A percentile compares a stretch with the other conserved stretches of the same genome.
phyloP scores from a whole-genome alignment of 2,329 filamentous ascomycete species.

The Aspergillus aculeatus region DNA sequence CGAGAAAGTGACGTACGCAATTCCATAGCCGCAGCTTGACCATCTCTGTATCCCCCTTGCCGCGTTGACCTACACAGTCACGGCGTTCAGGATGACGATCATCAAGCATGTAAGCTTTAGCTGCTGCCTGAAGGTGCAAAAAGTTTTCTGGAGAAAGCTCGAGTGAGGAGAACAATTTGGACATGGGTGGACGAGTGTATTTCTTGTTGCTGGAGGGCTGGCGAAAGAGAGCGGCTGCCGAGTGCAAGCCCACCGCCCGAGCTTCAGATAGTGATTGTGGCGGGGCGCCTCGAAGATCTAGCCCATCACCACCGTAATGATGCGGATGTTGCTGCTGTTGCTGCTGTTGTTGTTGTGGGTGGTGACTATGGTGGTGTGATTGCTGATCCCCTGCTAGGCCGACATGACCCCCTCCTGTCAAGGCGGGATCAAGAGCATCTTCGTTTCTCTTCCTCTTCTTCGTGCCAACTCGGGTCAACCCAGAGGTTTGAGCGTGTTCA shows the following conservation, averaged over 20 bases:
- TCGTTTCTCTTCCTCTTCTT: constrained; percentile 45
- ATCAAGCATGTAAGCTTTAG: constrained; percentile 59
- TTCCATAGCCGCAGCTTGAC: constrained; percentile 58
- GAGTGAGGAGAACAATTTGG: constrained; percentile 57
- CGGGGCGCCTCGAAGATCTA: constrained; percentile 39
- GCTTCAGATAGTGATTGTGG: constrained; percentile 44
- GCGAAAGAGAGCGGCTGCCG: constrained; percentile 55
- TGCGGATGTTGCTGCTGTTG: constrained; percentile 27
- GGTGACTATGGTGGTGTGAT: constrained; percentile 19
- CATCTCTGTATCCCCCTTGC: constrained; percentile 56
- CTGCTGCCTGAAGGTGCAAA: constrained; percentile 54
- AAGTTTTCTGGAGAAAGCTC: constrained; percentile 58
- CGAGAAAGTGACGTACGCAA: constrained; percentile 55
- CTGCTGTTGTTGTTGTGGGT: constrained; percentile 20
- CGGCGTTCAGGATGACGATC: constrained; percentile 54
- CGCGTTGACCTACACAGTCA: constrained; percentile 57
- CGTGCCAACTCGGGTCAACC: constrained; percentile 34
- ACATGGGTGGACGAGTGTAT: constrained; percentile 58
- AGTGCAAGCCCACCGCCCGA: constrained; percentile 53
- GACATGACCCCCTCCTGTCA: constrained; percentile 27
- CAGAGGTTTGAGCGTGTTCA: constrained; percentile 30
- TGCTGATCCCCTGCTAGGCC: constrained; percentile 24
- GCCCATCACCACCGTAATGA: constrained; percentile 29
- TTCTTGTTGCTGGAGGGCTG: constrained; percentile 53
- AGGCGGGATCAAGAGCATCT: constrained; percentile 38